Evolutionary conservation across 2,329 filamentous ascomycete species (phyloP), one percentile per base, ranked within the genome.

Genomic region (Colletotrichum tropicicola): DNA sequence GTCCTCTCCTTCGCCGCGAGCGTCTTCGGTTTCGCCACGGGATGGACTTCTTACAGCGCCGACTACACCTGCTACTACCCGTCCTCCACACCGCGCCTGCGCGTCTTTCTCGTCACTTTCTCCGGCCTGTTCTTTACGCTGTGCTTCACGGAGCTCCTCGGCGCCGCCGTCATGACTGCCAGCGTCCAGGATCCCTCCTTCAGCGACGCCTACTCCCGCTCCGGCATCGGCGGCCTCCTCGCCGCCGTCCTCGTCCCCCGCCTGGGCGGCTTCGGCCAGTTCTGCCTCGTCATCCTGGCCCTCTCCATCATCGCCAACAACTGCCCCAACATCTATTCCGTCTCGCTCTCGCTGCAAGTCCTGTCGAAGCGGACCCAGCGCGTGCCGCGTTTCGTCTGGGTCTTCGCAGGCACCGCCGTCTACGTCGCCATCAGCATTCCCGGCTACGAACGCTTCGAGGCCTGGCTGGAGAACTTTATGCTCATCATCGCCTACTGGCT

Each of bases 51-150:
- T 6, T 92, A 90, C 65, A 91, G 92, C 0, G 89, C 91, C 8
- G 92, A 95, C 73, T 95, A 94, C 75, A 93, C 91, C 21, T 91
- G 93, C 53, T 94, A 94, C 77, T 92, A 94, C 71, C 91, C 91
- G 0, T 80, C 83, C 3, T 82, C 78, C 23, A 87, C 88, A 41
- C 85, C 85, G 28, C 84, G 87, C 21, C 75, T 74, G 43, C 88
- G 88, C 65, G 82, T 94, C 65, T 95, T 94, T 77, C 70, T 86
- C 65, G 89, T 88, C 73, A 92, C 91, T 28, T 92, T 89, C 75
- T 73, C 80, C 23, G 92, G 92, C 9, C 82, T 96, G 13, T 86
- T 91, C 68, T 78, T 92, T 68, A 89, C 91, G 2, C 85, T 95
- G 2, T 80, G 91, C 66, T 94, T 95, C 78, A 91, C 88, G 2